These are phyloP conservation scores for Neurospora sp. DNA, from an alignment of 2,329 filamentous ascomycete genomes.

Conservation along the genomic window DNA sequence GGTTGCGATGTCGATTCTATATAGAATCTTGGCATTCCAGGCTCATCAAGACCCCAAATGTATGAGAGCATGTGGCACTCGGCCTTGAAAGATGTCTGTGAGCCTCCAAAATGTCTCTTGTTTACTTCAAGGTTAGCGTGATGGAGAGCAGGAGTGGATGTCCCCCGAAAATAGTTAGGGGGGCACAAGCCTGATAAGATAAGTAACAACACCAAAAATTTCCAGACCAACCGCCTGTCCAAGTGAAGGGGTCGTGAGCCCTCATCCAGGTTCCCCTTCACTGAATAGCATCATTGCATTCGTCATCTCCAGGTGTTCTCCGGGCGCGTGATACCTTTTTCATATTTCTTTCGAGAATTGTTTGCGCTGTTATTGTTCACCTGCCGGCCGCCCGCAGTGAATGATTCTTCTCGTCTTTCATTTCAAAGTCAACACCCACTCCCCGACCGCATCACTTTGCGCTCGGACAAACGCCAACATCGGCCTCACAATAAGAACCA, in stretches of 20 bases:
- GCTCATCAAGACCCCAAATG: not conserved
- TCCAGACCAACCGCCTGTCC: not conserved
- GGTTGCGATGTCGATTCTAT: not conserved
- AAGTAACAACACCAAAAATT: not conserved
- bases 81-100: not conserved
- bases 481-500: not conserved
- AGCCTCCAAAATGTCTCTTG: not conserved
- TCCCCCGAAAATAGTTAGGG: not conserved
- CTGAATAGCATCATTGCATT: not conserved
- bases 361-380: not conserved
- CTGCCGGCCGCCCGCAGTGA: not conserved
- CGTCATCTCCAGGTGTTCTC: not conserved
- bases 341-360: not conserved
- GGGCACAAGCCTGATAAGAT: not conserved
- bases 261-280: not conserved
- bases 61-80: not conserved
- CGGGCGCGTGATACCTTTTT: not conserved
- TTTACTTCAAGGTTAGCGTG: not conserved
- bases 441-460: not conserved
- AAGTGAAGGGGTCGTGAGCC: not conserved
- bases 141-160: not conserved
- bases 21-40: not conserved
- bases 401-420: not conserved
- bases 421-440: not conserved
- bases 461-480: not conserved